Evolutionary conservation across 306 rosid genomes (phyloP).

Genomic region (Begonia loranthoides): DNA sequence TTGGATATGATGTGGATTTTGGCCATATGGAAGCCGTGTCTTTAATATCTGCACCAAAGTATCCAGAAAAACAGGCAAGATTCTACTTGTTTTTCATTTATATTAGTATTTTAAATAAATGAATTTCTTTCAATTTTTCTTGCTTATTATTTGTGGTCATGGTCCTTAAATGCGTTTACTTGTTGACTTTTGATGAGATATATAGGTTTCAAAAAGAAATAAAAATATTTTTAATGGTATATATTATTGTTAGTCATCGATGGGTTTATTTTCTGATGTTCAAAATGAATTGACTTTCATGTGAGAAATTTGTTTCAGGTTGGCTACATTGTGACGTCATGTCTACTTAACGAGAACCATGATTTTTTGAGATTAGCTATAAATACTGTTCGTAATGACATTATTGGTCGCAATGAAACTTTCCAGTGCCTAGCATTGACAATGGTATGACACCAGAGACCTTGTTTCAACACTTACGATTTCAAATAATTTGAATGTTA

Average conservation of each 20-base stretch:
- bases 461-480: neutral
- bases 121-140: neutral
- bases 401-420: slow-evolving; percentile 97
- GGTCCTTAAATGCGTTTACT: too few species aligned
- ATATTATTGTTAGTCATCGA: too few species aligned
- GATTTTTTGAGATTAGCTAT: slow-evolving; percentile 97
- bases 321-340: slow-evolving; percentile 94
- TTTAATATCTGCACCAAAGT: slow-evolving; percentile 97
- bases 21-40: slow-evolving; percentile 99
- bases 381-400: slow-evolving; percentile 94
- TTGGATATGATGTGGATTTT: slow-evolving; percentile 99
- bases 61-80: slow-evolving; percentile 95
- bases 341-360: slow-evolving; percentile 98
- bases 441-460: slow-evolving; percentile 54
- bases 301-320: slow-evolving; percentile 54
- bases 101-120: neutral
- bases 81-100: neutral
- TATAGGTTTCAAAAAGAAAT: neutral
- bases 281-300: slow-evolving; percentile 11
- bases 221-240: too few species aligned
- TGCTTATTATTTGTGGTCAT: neutral
- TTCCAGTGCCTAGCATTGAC: slow-evolving; percentile 96
- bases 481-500: slow-evolving; percentile 2
- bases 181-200: neutral
- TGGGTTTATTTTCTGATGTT: too few species aligned